Conservation (phyloP, 2,329 filamentous ascomycete genomes). For the Sarocladium oryzae region DNA sequence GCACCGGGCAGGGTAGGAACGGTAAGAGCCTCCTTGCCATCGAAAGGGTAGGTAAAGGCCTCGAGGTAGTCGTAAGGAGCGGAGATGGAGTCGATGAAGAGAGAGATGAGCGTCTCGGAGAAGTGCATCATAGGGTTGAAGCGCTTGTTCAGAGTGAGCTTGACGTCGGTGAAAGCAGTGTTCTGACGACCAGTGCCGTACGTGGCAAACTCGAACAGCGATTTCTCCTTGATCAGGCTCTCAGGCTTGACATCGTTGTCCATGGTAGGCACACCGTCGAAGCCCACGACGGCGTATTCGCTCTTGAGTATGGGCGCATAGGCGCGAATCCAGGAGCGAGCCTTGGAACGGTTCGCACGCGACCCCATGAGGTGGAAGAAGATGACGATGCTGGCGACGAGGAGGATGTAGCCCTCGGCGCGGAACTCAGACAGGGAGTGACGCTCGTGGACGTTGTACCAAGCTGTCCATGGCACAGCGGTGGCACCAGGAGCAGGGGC, state of each 20-base stretch:
- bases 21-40: slow-evolving; percentile 78
- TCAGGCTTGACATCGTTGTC: slow-evolving; percentile 36
- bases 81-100: slow-evolving; percentile 57
- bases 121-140: slow-evolving; percentile 67
- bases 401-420: slow-evolving; percentile 76
- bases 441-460: slow-evolving; percentile 96
- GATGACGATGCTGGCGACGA: slow-evolving; percentile 67
- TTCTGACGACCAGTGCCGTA: slow-evolving; percentile 93
- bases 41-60: slow-evolving; percentile 78
- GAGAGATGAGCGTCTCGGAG: slow-evolving; percentile 61
- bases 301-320: slow-evolving; percentile 64
- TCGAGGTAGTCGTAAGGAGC: slow-evolving; percentile 65
- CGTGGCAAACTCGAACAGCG: slow-evolving; percentile 74
- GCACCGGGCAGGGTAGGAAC: slow-evolving; percentile 60
- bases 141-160: slow-evolving; percentile 73
- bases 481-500: slow-evolving; percentile 41
- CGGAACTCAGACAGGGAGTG: slow-evolving; percentile 78
- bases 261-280: slow-evolving; percentile 50
- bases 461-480: slow-evolving; percentile 72
- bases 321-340: slow-evolving; percentile 71
- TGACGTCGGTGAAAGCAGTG: slow-evolving; percentile 82
- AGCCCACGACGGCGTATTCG: slow-evolving; percentile 87
- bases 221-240: slow-evolving; percentile 71
- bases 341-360: slow-evolving; percentile 71
- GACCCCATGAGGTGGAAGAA: slow-evolving; percentile 76